Evolutionary conservation across 2,329 filamentous ascomycete species (phyloP).

Genomic region (Colletotrichum spaethianum): DNA sequence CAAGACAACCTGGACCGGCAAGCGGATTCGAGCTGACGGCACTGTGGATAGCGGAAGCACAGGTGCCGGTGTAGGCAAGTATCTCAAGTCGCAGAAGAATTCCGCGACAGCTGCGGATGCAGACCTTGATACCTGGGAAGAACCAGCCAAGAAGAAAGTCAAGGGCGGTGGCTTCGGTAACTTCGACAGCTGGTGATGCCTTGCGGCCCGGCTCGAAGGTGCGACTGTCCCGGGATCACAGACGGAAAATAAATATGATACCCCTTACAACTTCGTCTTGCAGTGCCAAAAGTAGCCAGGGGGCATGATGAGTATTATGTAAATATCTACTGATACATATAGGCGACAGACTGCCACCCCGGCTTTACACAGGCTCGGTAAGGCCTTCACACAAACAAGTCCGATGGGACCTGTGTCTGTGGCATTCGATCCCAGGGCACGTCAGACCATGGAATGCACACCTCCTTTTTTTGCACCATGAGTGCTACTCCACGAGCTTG

Average conservation of each 20-base stretch:
- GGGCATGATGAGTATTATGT: background rate
- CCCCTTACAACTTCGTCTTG: conserved; percentile 6
- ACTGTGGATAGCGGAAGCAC: conserved; percentile 63
- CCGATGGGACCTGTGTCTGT: conserved; percentile 43
- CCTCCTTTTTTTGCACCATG: conserved; percentile 56
- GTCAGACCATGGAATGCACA: conserved; percentile 46
- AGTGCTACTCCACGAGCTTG: conserved; percentile 61
- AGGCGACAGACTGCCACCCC: background rate
- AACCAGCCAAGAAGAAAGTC: conserved; percentile 85
- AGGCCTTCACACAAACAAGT: conserved; percentile 48
- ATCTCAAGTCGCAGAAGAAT: conserved; percentile 65
- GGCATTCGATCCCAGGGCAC: conserved; percentile 46
- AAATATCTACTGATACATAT: conserved; percentile 3
- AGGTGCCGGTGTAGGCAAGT: conserved; percentile 78
- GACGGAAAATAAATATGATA: conserved; percentile 34
- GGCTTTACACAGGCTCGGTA: background rate
- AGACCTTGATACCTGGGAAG: conserved; percentile 74
- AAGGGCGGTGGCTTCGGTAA: conserved; percentile 90
- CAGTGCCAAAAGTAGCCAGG: background rate
- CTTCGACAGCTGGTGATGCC: conserved; percentile 86
- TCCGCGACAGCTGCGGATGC: conserved; percentile 56
- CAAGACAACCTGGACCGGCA: conserved; percentile 95
- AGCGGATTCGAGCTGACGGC: conserved; percentile 81
- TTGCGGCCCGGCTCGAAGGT: background rate
- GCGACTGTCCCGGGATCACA: background rate